Evolutionary conservation across 1,284 basidiomycete genomes (phyloP), one percentile per base, ranked within the genome.

Genomic region (Austroboletus novae-zelandiae): DNA sequence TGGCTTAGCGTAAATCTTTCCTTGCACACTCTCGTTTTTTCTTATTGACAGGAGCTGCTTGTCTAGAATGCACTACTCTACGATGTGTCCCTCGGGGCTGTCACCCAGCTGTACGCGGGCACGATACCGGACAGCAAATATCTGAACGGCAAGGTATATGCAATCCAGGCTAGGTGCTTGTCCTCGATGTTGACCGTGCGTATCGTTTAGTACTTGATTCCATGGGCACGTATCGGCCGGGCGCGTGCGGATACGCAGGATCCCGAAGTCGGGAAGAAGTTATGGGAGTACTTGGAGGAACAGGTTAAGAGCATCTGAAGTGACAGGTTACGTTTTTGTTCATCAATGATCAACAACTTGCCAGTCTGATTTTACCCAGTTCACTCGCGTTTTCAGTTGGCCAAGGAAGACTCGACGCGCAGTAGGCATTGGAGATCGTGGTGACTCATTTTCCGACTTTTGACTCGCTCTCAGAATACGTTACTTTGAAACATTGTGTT

Each of bases 21-120:
- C 18, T 27, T 40, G 9, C 15, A 27, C 30, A n/a, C 30, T 14
- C 2, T 2, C n/a, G 8, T 4, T 13, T 8, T n/a, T 10, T 8
- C 23, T 20, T 40, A 10, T 37, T 37, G 6, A 10, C 13, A 7
- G 18, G 5, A 23, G 20, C 14, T 40, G 39, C 8, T 25, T 27
- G 8, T 14, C 11, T 29, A 60, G 57, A 27, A 6, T 11, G 7
- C 30, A 13, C 25, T 61, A 11, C 46, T 67, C 2, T 61, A 59
- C 34, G 64, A 68, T 30, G 52, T 62, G 11, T 56, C 69, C n/a
- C 59, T 66, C 23, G 80, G 81, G 11, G 75, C 75, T 0, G 64
- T 81, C 10, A 84, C 77, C 1, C 77, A 77, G 46, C 64, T 84
- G 2, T 83, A 72, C 53, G 81, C 74, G 1, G 81, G 74, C 1